These are phyloP conservation scores for Hippophae tibetana DNA, from an alignment of 306 rosid genomes.

Conservation along the genomic window DNA sequence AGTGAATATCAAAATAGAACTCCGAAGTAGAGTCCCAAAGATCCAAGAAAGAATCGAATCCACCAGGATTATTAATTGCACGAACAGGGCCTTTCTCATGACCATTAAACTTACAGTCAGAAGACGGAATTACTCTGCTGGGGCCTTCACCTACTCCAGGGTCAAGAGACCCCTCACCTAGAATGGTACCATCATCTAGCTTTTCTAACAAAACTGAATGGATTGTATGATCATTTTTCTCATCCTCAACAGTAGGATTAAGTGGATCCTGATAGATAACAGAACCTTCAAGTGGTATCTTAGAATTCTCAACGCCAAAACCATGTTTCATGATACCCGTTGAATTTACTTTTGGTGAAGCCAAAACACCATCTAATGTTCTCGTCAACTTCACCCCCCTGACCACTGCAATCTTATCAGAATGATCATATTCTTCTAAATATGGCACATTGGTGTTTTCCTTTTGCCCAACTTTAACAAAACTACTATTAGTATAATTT, in stretches of 20 bases:
- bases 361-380: conserved; percentile 23
- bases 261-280: conserved; percentile 24
- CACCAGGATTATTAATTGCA: conserved; percentile 56
- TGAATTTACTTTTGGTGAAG: conserved; percentile 34
- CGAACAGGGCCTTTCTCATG: conserved; percentile 63
- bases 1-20: conserved; percentile 79
- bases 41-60: conserved; percentile 80
- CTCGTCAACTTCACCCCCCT: conserved; percentile 24
- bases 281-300: conserved; percentile 32
- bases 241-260: conserved; percentile 20
- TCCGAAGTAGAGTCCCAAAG: conserved; percentile 59
- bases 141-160: conserved; percentile 25
- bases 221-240: conserved; percentile 23
- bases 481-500: conserved; percentile 37
- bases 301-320: conserved; percentile 26
- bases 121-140: conserved; percentile 22
- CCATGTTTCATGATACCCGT: conserved; percentile 18
- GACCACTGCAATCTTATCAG: conserved; percentile 26
- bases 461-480: conserved; percentile 23
- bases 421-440: conserved; percentile 20
- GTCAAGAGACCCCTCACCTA: conserved; percentile 19
- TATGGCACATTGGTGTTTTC: conserved; percentile 20
- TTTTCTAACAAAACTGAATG: conserved; percentile 24
- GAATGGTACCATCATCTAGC: conserved; percentile 25
- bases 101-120: conserved; percentile 23